phyloP scores from a whole-genome alignment of 176 grass and related monocot species.

The Sorghum bicolor region Sorghum_bicolor_NCBIv3 NC_012878.2:58195501-58196000 shows the following conservation, averaged over 20 bases:
- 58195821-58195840: conserved; percentile 29
- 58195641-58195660: neutral
- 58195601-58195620: neutral
- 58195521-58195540: neutral
- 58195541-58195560: neutral
- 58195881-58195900: neutral
- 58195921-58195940: no score
- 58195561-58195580: neutral
- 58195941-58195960: no score
- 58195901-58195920: neutral
- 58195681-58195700: neutral
- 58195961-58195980: no score
- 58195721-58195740: conserved; percentile 25
- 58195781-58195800: neutral
- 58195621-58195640: conserved; percentile 49
- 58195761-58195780: neutral
- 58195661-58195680: conserved; percentile 22
- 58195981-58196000: no score
- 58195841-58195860: neutral
- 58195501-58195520: neutral
- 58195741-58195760: conserved; percentile 35
- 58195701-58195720: neutral
- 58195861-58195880: neutral
- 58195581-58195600: neutral
- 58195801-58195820: neutral